phyloP scores from a whole-genome alignment of 169 alveolate species.

The Eimeria acervulina region DNA sequence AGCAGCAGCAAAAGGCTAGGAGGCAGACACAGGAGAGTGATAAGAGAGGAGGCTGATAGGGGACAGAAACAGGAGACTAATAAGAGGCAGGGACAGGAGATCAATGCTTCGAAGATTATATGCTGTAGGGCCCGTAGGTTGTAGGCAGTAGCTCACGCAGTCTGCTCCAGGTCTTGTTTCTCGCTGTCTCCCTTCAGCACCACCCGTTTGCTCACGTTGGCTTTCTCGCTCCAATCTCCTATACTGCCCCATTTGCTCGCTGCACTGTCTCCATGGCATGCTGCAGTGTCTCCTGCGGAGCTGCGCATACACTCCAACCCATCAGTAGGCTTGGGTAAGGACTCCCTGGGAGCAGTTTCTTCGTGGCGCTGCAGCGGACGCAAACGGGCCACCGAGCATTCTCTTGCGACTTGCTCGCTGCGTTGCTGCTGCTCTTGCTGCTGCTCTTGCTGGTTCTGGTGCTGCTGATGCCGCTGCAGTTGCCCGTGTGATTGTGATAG shows the following conservation, averaged over 20 bases:
- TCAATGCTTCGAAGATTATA: neutral
- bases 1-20: neutral
- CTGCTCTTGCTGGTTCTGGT: conserved; percentile 29
- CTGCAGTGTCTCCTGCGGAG: neutral
- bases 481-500: neutral
- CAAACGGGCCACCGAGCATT: neutral
- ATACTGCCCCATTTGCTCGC: neutral
- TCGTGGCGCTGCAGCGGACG: neutral
- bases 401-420: neutral
- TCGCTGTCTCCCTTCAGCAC: neutral
- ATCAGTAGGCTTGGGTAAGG: neutral
- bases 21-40: neutral
- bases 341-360: neutral
- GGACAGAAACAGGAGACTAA: neutral
- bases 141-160: neutral
- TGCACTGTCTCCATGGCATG: neutral
- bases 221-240: neutral
- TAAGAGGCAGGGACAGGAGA: neutral
- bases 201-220: neutral
- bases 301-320: neutral
- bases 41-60: neutral
- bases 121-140: no score
- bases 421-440: conserved; percentile 11
- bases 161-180: neutral
- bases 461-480: conserved; percentile 12